phyloP scores from a whole-genome alignment of 495 filamentous ascomycete species.

The Penicillium coffeae region DNA sequence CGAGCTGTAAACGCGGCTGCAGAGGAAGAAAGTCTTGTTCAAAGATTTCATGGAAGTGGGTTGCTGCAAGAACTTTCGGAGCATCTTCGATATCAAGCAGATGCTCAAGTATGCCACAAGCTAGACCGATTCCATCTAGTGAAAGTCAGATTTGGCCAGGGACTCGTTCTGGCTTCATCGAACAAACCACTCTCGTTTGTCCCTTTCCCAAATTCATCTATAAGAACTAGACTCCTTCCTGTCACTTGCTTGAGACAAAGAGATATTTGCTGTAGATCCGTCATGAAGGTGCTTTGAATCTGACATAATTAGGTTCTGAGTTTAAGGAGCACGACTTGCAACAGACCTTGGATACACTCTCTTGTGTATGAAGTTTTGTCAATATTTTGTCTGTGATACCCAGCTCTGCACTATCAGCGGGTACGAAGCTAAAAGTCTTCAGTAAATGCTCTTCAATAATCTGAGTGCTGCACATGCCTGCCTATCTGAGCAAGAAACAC shows the following conservation, averaged over 20 bases:
- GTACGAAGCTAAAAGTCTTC: slow-evolving; percentile 61
- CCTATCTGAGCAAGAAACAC: slow-evolving; percentile 92
- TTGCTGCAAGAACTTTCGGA: slow-evolving; percentile 82
- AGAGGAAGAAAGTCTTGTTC: slow-evolving; percentile 62
- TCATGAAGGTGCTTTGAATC: slow-evolving; percentile 89
- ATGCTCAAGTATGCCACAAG: slow-evolving; percentile 75
- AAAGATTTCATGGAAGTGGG: slow-evolving; percentile 95
- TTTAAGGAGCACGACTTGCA: background rate
- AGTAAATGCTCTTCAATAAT: background rate
- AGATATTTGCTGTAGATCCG: slow-evolving; percentile 85
- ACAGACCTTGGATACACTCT: slow-evolving; percentile 69
- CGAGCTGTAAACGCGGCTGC: slow-evolving; percentile 62
- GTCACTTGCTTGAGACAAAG: slow-evolving; percentile 76
- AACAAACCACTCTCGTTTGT: slow-evolving; percentile 62
- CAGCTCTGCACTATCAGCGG: slow-evolving; percentile 71
- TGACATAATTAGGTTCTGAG: slow-evolving; percentile 19
- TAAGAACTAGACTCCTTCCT: slow-evolving; percentile 69
- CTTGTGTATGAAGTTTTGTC: slow-evolving; percentile 80
- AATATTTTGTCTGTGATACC: slow-evolving; percentile 92
- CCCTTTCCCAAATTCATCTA: slow-evolving; percentile 97
- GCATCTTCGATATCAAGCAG: slow-evolving; percentile 57
- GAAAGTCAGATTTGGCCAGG: background rate
- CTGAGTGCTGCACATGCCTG: slow-evolving; percentile 35
- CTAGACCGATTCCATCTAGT: slow-evolving; percentile 79
- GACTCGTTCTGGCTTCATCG: background rate